Percentiles rank a stretch among this genome's conserved stretches.
Conservation (phyloP, 257 asterid genomes). For the Osmanthus fragrans region DNA sequence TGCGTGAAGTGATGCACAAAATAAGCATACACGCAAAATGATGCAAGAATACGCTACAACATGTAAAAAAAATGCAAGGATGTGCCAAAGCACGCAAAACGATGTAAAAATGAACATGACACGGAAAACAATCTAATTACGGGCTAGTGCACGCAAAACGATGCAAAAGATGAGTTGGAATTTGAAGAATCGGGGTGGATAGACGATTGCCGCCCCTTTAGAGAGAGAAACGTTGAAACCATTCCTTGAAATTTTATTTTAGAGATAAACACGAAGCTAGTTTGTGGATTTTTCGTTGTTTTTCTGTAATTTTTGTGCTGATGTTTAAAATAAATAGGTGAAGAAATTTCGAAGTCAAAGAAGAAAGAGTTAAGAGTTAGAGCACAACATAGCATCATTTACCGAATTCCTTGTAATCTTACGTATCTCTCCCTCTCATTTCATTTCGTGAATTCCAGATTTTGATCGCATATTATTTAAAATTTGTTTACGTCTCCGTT, state of each 20-base stretch:
- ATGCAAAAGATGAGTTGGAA: no score
- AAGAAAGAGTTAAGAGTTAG: constrained; percentile 16
- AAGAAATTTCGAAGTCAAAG: constrained; percentile 48
- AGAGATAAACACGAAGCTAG: neutral
- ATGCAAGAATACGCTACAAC: no score
- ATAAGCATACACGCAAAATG: no score
- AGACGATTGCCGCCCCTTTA: constrained; percentile 25
- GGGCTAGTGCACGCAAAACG: no score
- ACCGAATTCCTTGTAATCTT: constrained; percentile 27
- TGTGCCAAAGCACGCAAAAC: no score
- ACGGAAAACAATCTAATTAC: no score
- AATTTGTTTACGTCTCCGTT: constrained; percentile 8
- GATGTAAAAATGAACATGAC: no score
- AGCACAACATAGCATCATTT: constrained; percentile 13
- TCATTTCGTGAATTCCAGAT: constrained; percentile 13
- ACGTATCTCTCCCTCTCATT: constrained; percentile 8
- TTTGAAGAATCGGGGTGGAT: constrained; percentile 6
- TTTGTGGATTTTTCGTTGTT: neutral
- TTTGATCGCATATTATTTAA: neutral
- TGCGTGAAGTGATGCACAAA: no score
- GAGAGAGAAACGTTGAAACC: neutral
- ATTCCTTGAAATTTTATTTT: constrained; percentile 1
- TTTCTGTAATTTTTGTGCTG: neutral
- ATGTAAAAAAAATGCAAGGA: no score
- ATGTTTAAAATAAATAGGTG: constrained; percentile 20